Conservation (phyloP, 495 filamentous ascomycete genomes). For the Lophium mytilinum region DNA sequence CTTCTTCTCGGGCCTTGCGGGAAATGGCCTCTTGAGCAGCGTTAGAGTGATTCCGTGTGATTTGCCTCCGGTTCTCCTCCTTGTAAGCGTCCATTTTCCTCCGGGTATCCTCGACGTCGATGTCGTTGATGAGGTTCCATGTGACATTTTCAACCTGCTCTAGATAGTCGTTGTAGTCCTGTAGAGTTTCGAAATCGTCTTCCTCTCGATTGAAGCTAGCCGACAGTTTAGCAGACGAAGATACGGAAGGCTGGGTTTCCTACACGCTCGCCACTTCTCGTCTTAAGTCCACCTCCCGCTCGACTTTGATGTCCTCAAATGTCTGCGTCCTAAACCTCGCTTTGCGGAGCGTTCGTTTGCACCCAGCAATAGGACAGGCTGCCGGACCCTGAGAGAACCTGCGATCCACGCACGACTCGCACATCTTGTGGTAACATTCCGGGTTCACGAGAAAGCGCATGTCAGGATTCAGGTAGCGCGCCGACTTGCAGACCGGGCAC, state of each 20-base stretch:
- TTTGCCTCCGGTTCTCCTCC: conserved; percentile 52
- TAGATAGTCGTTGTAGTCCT: conserved; percentile 86
- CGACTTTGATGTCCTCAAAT: conserved; percentile 81
- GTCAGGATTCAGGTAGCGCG: conserved; percentile 85
- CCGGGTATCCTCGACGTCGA: conserved; percentile 63
- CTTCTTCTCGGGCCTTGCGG: conserved; percentile 51
- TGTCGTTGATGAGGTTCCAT: conserved; percentile 72
- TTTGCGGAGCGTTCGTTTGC: conserved; percentile 75
- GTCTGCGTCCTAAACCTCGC: conserved; percentile 76
- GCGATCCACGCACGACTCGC: conserved; percentile 84
- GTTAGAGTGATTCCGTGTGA: conserved; percentile 36
- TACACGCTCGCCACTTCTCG: conserved; percentile 66
- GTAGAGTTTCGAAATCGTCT: conserved; percentile 79
- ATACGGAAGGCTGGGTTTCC: conserved; percentile 2
- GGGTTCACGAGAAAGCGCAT: conserved; percentile 94
- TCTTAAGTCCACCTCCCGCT: conserved; percentile 91
- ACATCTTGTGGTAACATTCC: conserved; percentile 99
- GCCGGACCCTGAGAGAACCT: conserved; percentile 88
- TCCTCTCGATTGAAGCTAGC: conserved; percentile 67
- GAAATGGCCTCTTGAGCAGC: conserved; percentile 47
- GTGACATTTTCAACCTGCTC: conserved; percentile 86
- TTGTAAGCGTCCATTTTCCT: conserved; percentile 57
- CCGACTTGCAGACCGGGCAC: conserved; percentile 94
- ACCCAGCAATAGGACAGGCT: conserved; percentile 82
- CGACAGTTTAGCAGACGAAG: not conserved